Percentiles rank a stretch among this genome's conserved stretches.
Conservation (phyloP, 345 rosid genomes). For the Lumnitzera racemosa region DNA sequence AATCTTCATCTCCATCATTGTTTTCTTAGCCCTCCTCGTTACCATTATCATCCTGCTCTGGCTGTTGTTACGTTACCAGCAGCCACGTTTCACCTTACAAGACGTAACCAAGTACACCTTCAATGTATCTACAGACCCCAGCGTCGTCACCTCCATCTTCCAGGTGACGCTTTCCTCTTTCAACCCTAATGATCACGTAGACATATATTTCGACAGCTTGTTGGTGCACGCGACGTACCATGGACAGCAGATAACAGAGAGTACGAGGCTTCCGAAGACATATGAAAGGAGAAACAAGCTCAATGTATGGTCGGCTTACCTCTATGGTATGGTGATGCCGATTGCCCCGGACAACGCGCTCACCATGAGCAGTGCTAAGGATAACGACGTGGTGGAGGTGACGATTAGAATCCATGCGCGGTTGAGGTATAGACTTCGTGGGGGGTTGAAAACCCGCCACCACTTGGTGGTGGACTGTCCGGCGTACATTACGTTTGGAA, state of each 20-base stretch:
- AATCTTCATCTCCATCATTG: too few relatives aligned
- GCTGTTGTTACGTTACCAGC: constrained; percentile 26
- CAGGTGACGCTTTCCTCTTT: constrained; percentile 28
- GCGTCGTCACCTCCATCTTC: constrained; percentile 22
- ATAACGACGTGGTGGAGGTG: constrained; percentile 17
- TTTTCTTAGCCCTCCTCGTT: background rate
- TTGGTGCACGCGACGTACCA: constrained; percentile 21
- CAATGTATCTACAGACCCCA: constrained; percentile 12
- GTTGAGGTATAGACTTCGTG: constrained; percentile 25
- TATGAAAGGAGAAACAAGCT: constrained; percentile 26
- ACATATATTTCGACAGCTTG: constrained; percentile 29
- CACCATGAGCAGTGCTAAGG: constrained; percentile 16
- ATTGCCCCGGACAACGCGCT: constrained; percentile 22
- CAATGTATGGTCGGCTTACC: constrained; percentile 28
- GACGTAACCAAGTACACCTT: constrained; percentile 32
- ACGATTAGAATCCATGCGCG: constrained; percentile 24
- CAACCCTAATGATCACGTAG: constrained; percentile 25
- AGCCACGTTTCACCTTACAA: constrained; percentile 33
- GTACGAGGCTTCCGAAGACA: constrained; percentile 11
- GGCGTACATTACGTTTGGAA: constrained; percentile 20
- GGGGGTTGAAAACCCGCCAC: constrained; percentile 22
- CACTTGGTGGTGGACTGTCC: constrained; percentile 24
- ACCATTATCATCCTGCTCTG: constrained; percentile 14
- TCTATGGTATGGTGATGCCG: constrained; percentile 21
- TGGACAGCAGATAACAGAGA: constrained; percentile 29